Evolutionary conservation across 495 filamentous ascomycete genomes (phyloP).

Genomic region (Aspergillus hancockii): DNA sequence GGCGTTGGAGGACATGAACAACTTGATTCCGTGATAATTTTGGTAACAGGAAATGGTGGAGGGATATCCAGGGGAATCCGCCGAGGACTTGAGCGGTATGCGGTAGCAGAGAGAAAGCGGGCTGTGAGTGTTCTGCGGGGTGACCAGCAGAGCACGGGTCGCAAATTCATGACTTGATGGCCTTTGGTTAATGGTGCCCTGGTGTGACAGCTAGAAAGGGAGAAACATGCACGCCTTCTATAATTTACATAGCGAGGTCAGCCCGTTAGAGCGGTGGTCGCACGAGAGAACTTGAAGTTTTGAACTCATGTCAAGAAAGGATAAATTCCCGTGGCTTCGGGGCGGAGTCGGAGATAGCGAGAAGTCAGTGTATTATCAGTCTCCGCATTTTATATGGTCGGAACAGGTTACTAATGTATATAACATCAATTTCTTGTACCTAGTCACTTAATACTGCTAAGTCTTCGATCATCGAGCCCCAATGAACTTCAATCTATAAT

Average conservation of each 20-base stretch:
- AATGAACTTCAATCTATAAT: not conserved
- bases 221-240: not conserved
- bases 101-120: constrained; percentile 31
- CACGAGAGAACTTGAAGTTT: not conserved
- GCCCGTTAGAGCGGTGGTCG: not conserved
- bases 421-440: too few species aligned
- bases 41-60: constrained; percentile 48
- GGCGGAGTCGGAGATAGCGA: constrained; percentile 21
- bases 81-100: constrained; percentile 17
- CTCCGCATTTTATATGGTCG: too few species aligned
- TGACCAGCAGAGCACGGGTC: constrained; percentile 11
- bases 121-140: constrained; percentile 11
- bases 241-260: not conserved
- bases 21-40: constrained; percentile 68
- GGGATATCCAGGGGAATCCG: constrained; percentile 42
- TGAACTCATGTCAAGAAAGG: not conserved
- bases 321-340: constrained; percentile 13
- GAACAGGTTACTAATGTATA: too few species aligned
- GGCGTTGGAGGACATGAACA: constrained; percentile 70
- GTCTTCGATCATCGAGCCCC: not conserved
- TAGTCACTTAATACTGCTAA: too few species aligned
- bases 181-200: not conserved
- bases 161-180: constrained; percentile 13
- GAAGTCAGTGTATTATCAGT: not conserved
- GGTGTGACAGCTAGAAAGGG: not conserved